A percentile compares a stretch with the other conserved stretches of the same genome.
Conservation (phyloP, 192 early-diverging fungal species). For the Obelidium mucronatum region DNA sequence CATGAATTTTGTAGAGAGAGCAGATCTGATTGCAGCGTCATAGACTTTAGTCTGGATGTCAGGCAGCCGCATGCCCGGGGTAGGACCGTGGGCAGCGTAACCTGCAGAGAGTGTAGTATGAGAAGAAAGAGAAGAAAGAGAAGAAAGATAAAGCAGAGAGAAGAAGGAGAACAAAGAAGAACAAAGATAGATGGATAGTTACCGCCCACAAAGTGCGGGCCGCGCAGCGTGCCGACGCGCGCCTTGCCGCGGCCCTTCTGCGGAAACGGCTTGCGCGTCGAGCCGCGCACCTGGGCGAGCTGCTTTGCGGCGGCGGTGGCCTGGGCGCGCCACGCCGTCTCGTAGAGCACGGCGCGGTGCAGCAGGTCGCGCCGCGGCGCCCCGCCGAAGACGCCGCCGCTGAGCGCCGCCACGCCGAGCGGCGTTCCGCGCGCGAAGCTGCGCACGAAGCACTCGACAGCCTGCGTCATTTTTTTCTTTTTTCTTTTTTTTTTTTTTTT, state of each 20-base stretch:
- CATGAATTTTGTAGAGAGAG: conserved; percentile 85
- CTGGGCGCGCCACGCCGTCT: conserved; percentile 77
- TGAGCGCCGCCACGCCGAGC: conserved; percentile 5
- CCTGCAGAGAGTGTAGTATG: conserved; percentile 32
- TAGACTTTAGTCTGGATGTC: conserved; percentile 90
- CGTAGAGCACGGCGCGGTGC: conserved; percentile 86
- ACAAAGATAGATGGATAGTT: background rate
- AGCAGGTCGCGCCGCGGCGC: conserved; percentile 83
- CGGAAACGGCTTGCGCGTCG: conserved; percentile 79
- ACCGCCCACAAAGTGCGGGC: conserved; percentile 91
- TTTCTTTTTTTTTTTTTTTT: too few species aligned
- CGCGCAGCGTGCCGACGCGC: conserved; percentile 82
- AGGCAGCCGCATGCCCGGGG: conserved; percentile 80
- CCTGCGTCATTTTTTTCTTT: background rate
- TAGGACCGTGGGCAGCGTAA: conserved; percentile 81
- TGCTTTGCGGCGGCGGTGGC: conserved; percentile 87
- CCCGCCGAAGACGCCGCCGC: conserved; percentile 38
- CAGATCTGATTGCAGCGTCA: conserved; percentile 80
- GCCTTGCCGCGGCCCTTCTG: conserved; percentile 96
- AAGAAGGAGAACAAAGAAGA: background rate
- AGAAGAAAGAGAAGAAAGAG: background rate
- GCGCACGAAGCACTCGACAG: conserved; percentile 19
- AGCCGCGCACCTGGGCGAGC: conserved; percentile 84
- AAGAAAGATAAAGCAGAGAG: background rate
- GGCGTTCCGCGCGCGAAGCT: background rate